Conservation (phyloP, 2,329 filamentous ascomycete species). For the Coniochaeta ligniaria region DNA sequence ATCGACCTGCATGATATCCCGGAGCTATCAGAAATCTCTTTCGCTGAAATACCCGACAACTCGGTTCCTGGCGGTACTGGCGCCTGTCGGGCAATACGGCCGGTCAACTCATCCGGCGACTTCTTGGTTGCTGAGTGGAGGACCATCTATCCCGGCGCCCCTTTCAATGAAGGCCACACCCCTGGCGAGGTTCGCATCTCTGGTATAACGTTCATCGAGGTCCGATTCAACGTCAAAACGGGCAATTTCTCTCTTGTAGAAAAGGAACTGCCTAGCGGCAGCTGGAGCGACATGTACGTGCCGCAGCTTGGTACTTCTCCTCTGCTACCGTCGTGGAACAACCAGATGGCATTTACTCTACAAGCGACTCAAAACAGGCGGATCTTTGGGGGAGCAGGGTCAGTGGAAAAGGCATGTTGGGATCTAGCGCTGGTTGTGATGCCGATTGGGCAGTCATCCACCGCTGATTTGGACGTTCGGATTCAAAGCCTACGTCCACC, state of each 20-base stretch:
- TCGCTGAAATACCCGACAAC: neutral
- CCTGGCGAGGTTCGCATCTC: neutral
- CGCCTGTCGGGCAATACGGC: neutral
- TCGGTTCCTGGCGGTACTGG: no score
- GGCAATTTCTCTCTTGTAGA: neutral
- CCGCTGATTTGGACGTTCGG: neutral
- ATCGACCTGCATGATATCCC: neutral
- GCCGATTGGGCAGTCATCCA: neutral
- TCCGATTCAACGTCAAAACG: neutral
- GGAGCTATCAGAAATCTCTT: neutral
- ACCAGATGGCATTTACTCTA: neutral
- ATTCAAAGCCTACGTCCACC: neutral
- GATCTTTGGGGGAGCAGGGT: neutral
- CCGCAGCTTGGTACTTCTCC: neutral
- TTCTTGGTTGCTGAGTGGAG: neutral
- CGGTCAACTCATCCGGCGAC: neutral
- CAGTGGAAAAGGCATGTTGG: neutral
- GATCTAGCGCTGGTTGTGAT: neutral
- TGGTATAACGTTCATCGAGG: neutral
- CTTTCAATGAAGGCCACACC: neutral
- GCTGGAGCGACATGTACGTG: neutral
- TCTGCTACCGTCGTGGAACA: neutral
- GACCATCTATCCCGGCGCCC: neutral
- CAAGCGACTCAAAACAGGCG: neutral
- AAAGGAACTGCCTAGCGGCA: neutral